Base-by-base conservation (phyloP, 306 rosid genomes). In the Casuarina equisetifolia region DNA sequence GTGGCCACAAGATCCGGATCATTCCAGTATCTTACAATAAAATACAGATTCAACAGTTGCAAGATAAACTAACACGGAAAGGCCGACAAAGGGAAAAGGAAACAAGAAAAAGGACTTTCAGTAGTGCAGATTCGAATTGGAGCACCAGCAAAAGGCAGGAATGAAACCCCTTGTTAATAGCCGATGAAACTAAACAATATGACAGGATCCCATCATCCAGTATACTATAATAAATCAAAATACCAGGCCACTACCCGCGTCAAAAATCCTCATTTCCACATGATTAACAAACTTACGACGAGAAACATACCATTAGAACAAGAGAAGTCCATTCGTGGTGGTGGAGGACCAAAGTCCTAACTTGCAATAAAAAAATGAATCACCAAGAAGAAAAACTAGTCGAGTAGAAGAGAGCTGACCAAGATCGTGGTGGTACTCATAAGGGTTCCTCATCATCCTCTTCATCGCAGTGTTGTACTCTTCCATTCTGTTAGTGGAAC, bases 381-480 rank as follows among this genome's bases (percentile, higher is more conserved):
- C 49, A 15, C 36, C 20, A 48, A 59, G 44, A 50, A 49, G 51
- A 32, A 58, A 38, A 25, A 78, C 85, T 43, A 76, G 69, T 40
- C 16, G 73, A 38, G 43, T 6, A 82, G 64, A 82, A 44, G 90
- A 76, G 75, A 66, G 88, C 97, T 75, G 79, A 95, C 97, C 97
- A 63, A 92, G 86, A 85, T 95, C 96, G 67, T 95, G 98, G 43
- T 95, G 97, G 85, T 95, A 95, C 84, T 95, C 98, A 50, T 87
- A 92, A 63, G 98, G 98, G 78, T 82, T 95, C 77, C 90, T 92
- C 98, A 88, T 95, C 98, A 92, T 95, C 79, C 69, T 85, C 90
- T 82, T 95, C 98, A 91, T 95, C 39, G 97, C 91, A 57, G 66
- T 79, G 82, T 92, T 95, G 90, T 95, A 95, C 1, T 89, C 93